phyloP scores from a whole-genome alignment of 768 basidiomycete species.

The Lactarius tabidus region DNA sequence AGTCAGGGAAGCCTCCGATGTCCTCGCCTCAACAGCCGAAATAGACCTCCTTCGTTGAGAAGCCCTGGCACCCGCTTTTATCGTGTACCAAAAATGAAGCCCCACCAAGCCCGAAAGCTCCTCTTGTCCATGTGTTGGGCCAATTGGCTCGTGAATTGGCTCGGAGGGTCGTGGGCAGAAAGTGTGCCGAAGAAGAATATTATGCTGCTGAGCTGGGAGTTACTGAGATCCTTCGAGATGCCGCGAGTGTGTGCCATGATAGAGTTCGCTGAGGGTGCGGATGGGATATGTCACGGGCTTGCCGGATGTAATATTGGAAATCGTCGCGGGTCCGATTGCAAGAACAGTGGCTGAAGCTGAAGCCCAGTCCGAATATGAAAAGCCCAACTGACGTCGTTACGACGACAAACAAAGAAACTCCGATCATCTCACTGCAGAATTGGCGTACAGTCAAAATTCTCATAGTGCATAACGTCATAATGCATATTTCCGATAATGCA shows the following conservation, averaged over 20 bases:
- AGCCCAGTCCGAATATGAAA: background rate
- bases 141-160: constrained; percentile 24
- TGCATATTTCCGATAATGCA: too few species aligned
- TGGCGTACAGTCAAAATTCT: too few species aligned
- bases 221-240: constrained; percentile 14
- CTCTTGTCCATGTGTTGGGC: constrained; percentile 29
- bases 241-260: constrained; percentile 10
- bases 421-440: too few species aligned
- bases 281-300: constrained; percentile 10
- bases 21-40: constrained; percentile 55
- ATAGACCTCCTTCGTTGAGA: constrained; percentile 45
- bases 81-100: constrained; percentile 42
- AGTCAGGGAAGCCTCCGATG: constrained; percentile 1
- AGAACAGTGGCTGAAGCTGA: background rate
- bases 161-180: constrained; percentile 11
- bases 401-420: too few species aligned
- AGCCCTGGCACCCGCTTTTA: constrained; percentile 38
- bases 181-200: constrained; percentile 24
- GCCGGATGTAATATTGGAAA: constrained; percentile 6
- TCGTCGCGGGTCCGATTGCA: constrained; percentile 16
- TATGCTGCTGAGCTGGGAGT: constrained; percentile 19
- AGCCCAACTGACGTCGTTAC: too few species aligned
- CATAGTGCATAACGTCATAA: too few species aligned
- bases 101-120: constrained; percentile 42
- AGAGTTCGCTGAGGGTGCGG: constrained; percentile 15